These are phyloP conservation scores for Beauveria bassiana DNA, from an alignment of 2,329 filamentous ascomycete species.

Conservation along the genomic window DNA sequence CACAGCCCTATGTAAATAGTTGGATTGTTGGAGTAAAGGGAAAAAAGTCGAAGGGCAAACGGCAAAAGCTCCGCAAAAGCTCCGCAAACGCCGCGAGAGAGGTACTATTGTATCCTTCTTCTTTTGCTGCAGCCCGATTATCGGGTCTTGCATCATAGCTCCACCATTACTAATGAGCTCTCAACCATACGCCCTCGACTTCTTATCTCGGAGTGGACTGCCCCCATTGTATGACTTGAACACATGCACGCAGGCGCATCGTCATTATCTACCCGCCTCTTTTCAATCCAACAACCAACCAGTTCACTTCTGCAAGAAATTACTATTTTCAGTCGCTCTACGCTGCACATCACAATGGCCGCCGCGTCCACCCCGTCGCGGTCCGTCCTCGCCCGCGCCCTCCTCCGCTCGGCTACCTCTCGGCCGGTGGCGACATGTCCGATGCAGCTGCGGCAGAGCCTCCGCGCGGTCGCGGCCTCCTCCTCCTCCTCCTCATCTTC, in stretches of 20 bases:
- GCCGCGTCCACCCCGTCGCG: slow-evolving; percentile 3
- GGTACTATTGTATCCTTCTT: neutral
- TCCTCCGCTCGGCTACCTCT: slow-evolving; percentile 11
- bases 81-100: neutral
- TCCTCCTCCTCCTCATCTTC: neutral
- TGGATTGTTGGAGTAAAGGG: neutral
- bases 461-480: neutral
- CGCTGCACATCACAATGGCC: slow-evolving; percentile 1
- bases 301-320: neutral
- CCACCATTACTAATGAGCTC: slow-evolving; percentile 25
- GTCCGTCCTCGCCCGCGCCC: slow-evolving; percentile 1
- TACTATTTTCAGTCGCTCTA: neutral
- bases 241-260: neutral
- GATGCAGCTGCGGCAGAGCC: slow-evolving; percentile 13
- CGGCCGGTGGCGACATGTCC: slow-evolving; percentile 11
- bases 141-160: slow-evolving; percentile 20
- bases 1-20: too few species aligned
- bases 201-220: neutral
- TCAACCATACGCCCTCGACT: slow-evolving; percentile 8
- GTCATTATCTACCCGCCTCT: neutral
- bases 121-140: neutral
- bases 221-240: neutral
- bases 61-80: too few species aligned
- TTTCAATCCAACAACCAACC: neutral
- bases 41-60: neutral